A percentile compares a stretch with the other conserved stretches of the same genome.
Evolutionary conservation across 2,329 filamentous ascomycete genomes (phyloP).

Genomic region (Tolypocladium sp.): DNA sequence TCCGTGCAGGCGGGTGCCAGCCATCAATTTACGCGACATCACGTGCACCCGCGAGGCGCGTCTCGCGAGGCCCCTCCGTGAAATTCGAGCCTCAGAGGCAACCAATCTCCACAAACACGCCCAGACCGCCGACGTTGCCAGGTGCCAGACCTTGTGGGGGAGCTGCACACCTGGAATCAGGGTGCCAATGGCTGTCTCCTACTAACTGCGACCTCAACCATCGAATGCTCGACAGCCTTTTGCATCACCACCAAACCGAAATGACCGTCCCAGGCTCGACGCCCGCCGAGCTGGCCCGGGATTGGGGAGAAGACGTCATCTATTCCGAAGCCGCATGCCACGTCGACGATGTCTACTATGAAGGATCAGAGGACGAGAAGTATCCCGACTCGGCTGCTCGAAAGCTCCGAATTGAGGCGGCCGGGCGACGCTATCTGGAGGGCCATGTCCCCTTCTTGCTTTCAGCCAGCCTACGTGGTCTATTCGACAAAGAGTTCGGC

Average conservation of each 20-base stretch:
- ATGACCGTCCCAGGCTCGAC: constrained; percentile 9
- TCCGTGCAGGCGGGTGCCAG: not conserved
- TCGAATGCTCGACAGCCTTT: not conserved
- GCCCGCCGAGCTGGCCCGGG: constrained; percentile 1
- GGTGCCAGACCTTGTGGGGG: not conserved
- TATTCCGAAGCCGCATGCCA: constrained; percentile 35
- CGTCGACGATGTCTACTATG: constrained; percentile 39
- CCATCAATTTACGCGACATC: constrained; percentile 22
- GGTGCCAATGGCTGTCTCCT: not conserved
- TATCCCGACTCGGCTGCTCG: constrained; percentile 36
- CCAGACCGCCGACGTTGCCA: not conserved
- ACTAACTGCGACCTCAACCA: not conserved
- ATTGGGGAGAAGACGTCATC: constrained; percentile 24
- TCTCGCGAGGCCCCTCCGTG: not conserved
- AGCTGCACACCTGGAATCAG: not conserved
- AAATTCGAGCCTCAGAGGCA: not conserved
- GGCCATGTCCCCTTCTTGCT: constrained; percentile 48
- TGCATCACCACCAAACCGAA: not conserved
- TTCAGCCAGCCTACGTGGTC: constrained; percentile 52
- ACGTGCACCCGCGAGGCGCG: constrained; percentile 26
- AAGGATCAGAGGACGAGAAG: constrained; percentile 49
- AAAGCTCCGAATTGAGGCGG: constrained; percentile 46
- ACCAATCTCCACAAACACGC: not conserved
- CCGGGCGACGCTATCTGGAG: constrained; percentile 48
- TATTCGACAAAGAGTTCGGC: constrained; percentile 36